Percentiles rank a stretch among this genome's conserved stretches.
phyloP scores from a whole-genome alignment of 2,329 filamentous ascomycete species.

The Reticulascus tulasneorum region DNA sequence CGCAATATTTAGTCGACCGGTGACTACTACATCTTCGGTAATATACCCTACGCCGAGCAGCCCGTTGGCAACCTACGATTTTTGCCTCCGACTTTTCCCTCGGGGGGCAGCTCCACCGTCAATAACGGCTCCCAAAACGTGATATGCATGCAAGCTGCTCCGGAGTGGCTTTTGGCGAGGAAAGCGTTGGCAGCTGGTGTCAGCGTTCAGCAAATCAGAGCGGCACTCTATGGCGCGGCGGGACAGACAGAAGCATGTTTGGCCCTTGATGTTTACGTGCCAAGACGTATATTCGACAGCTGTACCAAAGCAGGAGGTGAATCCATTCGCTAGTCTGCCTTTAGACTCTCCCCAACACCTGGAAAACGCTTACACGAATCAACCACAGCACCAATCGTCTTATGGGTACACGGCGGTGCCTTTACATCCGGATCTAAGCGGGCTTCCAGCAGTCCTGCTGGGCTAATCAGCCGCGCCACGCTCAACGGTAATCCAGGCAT shows the following conservation, averaged over 20 bases:
- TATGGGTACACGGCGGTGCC: conserved; percentile 15
- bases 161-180: not conserved
- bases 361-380: no score
- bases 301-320: no score
- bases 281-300: no score
- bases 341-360: no score
- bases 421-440: conserved; percentile 1
- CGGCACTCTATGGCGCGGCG: no score
- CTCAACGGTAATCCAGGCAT: conserved; percentile 3
- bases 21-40: conserved; percentile 29
- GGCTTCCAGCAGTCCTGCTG: not conserved
- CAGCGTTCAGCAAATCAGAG: no score
- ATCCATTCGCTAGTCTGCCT: no score
- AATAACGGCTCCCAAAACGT: conserved; percentile 18
- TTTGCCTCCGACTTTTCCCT: conserved; percentile 23
- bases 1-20: conserved; percentile 17
- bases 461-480: not conserved
- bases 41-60: conserved; percentile 35
- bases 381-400: no score
- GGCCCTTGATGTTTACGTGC: conserved; percentile 46
- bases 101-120: conserved; percentile 21
- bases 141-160: conserved; percentile 13
- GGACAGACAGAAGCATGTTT: conserved; percentile 51
- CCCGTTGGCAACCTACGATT: conserved; percentile 33
- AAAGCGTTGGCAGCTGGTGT: not conserved